Evolutionary conservation across 2,329 filamentous ascomycete genomes (phyloP), one percentile per base, ranked within the genome.

Genomic region (Phaeosphaeriaceae sp.): DNA sequence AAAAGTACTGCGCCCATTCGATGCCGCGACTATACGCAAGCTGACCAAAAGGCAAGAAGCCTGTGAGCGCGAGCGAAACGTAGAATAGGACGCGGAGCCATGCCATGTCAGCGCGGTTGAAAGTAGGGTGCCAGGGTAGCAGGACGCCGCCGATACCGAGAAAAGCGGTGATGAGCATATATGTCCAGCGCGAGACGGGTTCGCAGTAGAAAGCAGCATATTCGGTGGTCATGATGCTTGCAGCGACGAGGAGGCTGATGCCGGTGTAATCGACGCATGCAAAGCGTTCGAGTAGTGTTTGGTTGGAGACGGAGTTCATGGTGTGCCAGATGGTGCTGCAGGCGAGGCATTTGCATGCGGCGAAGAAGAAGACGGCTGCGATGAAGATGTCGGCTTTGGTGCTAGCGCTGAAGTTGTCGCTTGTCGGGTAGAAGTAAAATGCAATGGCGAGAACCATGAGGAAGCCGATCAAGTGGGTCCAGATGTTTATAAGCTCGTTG

Each of bases 181-280:
- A 99, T 11, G 84, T 80, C 83, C 88, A 94, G 46, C 92, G 88
- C 61, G 89, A 92, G 38, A 89, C 66, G 3, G 94, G 92, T 67
- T 99, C 94, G 77, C 94, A 97, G 79, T 99, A 99, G 75, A 99
- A 99, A 18, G 93, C 94, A 0, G 94, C 97, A 77, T 97, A 99
- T 73, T 99, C 94, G 29, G 92, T 96, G 2, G 94, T 97, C 83
- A 97, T 91, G 77, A 99, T 99, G 48, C 90, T 96, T 8, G 94
- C 92, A 2, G 94, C 91, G 43, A 99, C 94, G 20, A 99, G 83
- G 42, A 99, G 80, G 1, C 92, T 96, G 61, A 99, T 99, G 46
- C 94, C 94, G 0, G 94, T 97, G 76, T 99, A 99, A 74, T 99
- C 94, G 50, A 99, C 92, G 72, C 94, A 99, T 15, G 94, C 94